Evolutionary conservation across 495 filamentous ascomycete species (phyloP), one percentile per base, ranked within the genome.

Genomic region (Penicillium egyptiacum): DNA sequence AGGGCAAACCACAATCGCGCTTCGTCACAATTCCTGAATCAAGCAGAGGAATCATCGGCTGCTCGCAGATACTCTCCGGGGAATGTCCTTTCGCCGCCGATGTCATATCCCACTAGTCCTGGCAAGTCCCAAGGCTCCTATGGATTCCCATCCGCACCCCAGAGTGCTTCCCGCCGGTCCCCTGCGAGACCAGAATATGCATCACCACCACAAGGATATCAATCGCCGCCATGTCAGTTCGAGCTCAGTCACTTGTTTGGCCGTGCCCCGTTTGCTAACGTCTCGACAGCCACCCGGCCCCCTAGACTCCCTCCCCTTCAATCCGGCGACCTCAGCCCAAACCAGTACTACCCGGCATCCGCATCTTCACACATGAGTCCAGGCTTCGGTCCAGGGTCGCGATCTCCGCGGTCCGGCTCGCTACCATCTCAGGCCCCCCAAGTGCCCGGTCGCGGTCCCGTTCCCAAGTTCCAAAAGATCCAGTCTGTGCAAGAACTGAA

Each of bases 41-140:
- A 85, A 56, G 53, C 66, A 54, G 90, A 93, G 59, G 88, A 89
- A 55, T 90, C 89, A 23, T 80, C 88, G 35, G 89, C 92, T 43
- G 90, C 92, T 46, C 89, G 93, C 66, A 83, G 93, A 65, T 97
- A 98, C 72, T 96, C 92, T 12, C 94, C 93, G 49, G 96, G 96
- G 91, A 92, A 95, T 65, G 83, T 85, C 6, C 74, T 93, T 31
- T 83, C 85, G 44, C 83, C 87, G 33, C 75, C 84, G 16, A 75
- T 82, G 55, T 78, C 85, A 51, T 84, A 81, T 64, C 73, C 78
- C 56, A 60, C 76, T 26, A 83, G 79, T 62, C 81, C 85, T 40
- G 83, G 83, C 41, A 85, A 85, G 64, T 65, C 76, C 23, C 80
- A 81, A 56, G 70, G 67, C 59, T 60, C 75, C 8, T 81, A 83